Base-by-base conservation (phyloP, 176 grass and related monocot species). In the Avena eriantha region DNA sequence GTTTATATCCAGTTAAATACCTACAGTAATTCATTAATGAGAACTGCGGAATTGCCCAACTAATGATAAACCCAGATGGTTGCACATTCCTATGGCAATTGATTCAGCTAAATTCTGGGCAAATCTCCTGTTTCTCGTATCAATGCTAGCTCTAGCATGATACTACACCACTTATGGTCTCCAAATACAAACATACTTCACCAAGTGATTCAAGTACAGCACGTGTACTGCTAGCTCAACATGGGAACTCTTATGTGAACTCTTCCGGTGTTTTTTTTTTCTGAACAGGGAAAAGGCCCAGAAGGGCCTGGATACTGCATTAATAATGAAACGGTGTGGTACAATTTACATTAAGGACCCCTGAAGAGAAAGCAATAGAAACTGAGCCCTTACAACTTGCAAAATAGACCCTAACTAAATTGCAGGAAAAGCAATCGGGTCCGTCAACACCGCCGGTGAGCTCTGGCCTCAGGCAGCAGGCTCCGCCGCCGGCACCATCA, bases 61-160 rank as follows among this genome's bases (percentile, higher is more conserved):
- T 73, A 83, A 46, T 7, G 14, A 45, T 70, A 81, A 81, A 71
- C 39, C 51, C 6, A 50, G 61, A 45, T 33, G 24, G 58, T 0
- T 15, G 14, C 29, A 67, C 17, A 21, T 80, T 63, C 41, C 14
- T 50, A 12, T 73, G 26, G 14, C 16, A 48, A 48, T 14, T 41
- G 17, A 71, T 59, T 16, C 23, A 83, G 31, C 51, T 73, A 83
- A 71, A 78, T 17, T 76, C 9, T 58, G 15, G 15, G 66, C 8
- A 4, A 49, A 60, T 35, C 72, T 59, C 16, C 10, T 12, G 24
- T 83, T 58, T 14, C 24, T 50, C 43, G 3, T 81, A 64, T 73
- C 67, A 29, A 39, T 63, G 18, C 55, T 76, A 41, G 57, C 26
- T 72, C 39, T 49, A 81, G 22, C 5, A 29, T 29, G 29, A 29